Conservation (phyloP, 768 basidiomycete genomes). For the Thelephora ganbajun region DNA sequence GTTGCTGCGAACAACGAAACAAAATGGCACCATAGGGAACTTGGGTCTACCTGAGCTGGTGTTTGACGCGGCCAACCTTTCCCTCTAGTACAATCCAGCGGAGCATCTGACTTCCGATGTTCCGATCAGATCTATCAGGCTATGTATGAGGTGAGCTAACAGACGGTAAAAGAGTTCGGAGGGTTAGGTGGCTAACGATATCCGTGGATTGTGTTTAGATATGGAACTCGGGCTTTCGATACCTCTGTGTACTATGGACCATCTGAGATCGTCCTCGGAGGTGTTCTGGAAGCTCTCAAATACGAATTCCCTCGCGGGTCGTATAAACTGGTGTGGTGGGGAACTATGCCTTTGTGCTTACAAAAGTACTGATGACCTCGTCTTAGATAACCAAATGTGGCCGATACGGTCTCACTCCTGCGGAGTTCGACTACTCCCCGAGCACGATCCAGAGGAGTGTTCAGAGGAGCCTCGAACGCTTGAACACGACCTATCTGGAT, state of each 20-base stretch:
- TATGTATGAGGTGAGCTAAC: constrained; percentile 53
- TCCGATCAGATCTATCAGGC: constrained; percentile 54
- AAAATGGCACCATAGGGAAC: constrained; percentile 22
- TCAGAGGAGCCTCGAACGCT: constrained; percentile 45
- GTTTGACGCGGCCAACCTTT: constrained; percentile 63
- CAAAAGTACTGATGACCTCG: not conserved
- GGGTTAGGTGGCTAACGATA: not conserved
- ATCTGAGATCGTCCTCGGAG: constrained; percentile 67
- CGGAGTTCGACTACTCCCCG: constrained; percentile 65
- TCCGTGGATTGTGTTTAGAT: constrained; percentile 27
- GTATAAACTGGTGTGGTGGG: constrained; percentile 48
- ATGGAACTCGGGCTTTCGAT: constrained; percentile 73
- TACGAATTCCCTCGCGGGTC: constrained; percentile 65
- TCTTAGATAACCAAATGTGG: constrained; percentile 78
- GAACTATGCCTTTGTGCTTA: not conserved
- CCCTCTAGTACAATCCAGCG: constrained; percentile 49
- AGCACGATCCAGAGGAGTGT: constrained; percentile 52
- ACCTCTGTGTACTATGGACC: constrained; percentile 72
- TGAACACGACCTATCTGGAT: constrained; percentile 71
- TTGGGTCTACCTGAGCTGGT: constrained; percentile 33
- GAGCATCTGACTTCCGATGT: constrained; percentile 40
- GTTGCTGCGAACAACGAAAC: too few relatives aligned
- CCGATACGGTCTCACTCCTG: constrained; percentile 39
- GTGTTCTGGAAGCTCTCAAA: constrained; percentile 41
- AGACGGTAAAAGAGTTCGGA: not conserved